Evolutionary conservation across 805 yeast genomes (phyloP).

Genomic region (Deakozyma indianensis): DNA sequence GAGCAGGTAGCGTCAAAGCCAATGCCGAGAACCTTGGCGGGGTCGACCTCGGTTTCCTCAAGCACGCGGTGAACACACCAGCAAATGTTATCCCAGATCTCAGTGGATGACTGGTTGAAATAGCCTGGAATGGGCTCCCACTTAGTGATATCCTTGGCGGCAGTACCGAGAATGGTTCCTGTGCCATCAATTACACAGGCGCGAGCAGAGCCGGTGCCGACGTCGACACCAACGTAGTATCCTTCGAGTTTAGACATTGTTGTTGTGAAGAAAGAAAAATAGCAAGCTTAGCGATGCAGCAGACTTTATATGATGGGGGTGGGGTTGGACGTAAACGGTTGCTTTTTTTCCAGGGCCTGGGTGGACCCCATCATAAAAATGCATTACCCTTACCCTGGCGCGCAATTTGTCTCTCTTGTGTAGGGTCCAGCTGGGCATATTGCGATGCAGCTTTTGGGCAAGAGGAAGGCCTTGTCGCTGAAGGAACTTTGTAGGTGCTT

Average conservation of each 20-base stretch:
- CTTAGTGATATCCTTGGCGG: constrained; percentile 66
- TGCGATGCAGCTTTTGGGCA: no score
- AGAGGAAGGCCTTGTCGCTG: no score
- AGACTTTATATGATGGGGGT: no score
- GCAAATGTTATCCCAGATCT: constrained; percentile 79
- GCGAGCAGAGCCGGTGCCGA: constrained; percentile 96
- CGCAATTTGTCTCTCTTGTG: no score
- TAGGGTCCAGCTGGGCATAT: no score
- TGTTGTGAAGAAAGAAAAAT: no score
- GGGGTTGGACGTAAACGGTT: no score
- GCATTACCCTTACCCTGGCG: no score
- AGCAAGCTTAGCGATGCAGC: no score
- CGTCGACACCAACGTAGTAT: constrained; percentile 70
- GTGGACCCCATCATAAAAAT: no score
- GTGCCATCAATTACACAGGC: constrained; percentile 78
- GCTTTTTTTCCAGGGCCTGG: no score
- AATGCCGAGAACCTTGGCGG: constrained; percentile 59
- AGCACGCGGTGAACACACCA: constrained; percentile 66
- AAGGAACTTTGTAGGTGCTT: no score
- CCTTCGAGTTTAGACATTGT: background rate
- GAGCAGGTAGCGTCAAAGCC: constrained; percentile 98
- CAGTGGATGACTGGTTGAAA: constrained; percentile 72
- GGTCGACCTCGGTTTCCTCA: constrained; percentile 59
- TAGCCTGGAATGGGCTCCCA: constrained; percentile 30
- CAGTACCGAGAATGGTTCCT: constrained; percentile 60